Evolutionary conservation across 2,329 filamentous ascomycete species (phyloP).

Genomic region (Sporothrix curviconia): DNA sequence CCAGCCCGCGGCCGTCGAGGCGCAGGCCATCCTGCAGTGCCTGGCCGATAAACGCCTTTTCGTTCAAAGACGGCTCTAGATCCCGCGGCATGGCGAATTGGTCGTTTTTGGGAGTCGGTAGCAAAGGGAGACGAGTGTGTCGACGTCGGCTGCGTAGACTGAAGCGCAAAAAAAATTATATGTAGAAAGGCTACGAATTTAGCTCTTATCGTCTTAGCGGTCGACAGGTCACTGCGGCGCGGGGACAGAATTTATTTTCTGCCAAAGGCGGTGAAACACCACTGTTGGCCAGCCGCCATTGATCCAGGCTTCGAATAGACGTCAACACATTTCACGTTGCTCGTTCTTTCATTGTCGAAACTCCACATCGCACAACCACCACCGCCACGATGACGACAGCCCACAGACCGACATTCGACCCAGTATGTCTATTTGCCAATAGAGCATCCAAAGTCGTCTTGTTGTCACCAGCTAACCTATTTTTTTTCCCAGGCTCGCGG

Average conservation of each 20-base stretch:
- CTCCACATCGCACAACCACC: background rate
- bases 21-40: slow-evolving; percentile 76
- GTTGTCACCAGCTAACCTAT: background rate
- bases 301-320: background rate
- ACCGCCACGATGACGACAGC: slow-evolving; percentile 56
- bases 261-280: slow-evolving; percentile 22
- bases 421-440: slow-evolving; percentile 45
- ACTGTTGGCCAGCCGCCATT: background rate
- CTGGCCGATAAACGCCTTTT: slow-evolving; percentile 77
- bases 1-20: slow-evolving; percentile 74
- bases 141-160: background rate
- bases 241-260: slow-evolving; percentile 18
- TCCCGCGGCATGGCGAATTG: slow-evolving; percentile 72
- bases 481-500: slow-evolving; percentile 64
- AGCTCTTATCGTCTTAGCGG: background rate
- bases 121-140: background rate
- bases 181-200: background rate
- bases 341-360: background rate
- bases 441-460: background rate
- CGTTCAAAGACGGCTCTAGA: slow-evolving; percentile 81
- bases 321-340: background rate
- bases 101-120: background rate
- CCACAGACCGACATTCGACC: slow-evolving; percentile 90
- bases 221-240: background rate
- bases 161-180: background rate